Conservation (phyloP, 2,329 filamentous ascomycete species). For the Arthrocladium fulminans region DNA sequence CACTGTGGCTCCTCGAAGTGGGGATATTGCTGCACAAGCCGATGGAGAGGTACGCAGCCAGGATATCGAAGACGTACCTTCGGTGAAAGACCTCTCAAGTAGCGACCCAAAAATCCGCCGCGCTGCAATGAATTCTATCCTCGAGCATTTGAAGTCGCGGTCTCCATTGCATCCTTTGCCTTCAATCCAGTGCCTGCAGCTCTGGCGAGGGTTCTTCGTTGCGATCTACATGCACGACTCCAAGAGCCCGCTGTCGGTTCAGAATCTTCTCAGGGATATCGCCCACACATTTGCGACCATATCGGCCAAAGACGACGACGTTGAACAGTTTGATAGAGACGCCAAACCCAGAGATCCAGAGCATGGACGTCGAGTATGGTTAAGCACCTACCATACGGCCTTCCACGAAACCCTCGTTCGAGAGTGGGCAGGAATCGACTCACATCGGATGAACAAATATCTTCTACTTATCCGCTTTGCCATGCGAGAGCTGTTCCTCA, state of each 20-base stretch:
- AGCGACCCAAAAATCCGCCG: conserved; percentile 20
- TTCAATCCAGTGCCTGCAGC: conserved; percentile 19
- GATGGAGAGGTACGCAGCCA: background rate
- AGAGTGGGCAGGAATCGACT: conserved; percentile 64
- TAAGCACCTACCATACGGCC: conserved; percentile 28
- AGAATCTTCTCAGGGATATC: conserved; percentile 18
- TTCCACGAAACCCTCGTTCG: conserved; percentile 64
- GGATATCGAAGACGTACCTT: conserved; percentile 7
- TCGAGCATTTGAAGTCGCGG: conserved; percentile 14
- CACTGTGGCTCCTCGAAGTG: background rate
- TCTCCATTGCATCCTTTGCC: conserved; percentile 13
- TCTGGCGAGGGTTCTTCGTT: conserved; percentile 23
- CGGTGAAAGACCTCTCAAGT: conserved; percentile 22
- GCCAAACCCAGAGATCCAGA: background rate
- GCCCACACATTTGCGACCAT: conserved; percentile 14
- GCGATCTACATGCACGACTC: conserved; percentile 24
- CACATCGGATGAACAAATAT: conserved; percentile 84
- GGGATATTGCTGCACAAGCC: background rate
- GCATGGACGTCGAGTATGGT: conserved; percentile 10
- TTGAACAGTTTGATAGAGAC: background rate
- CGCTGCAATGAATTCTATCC: conserved; percentile 14
- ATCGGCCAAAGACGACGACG: conserved; percentile 7
- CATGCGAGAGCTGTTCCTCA: conserved; percentile 17
- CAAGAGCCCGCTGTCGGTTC: conserved; percentile 19
- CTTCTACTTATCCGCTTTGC: conserved; percentile 66